Evolutionary conservation across 768 basidiomycete species (phyloP).

Genomic region (Naematelia aurantialba): DNA sequence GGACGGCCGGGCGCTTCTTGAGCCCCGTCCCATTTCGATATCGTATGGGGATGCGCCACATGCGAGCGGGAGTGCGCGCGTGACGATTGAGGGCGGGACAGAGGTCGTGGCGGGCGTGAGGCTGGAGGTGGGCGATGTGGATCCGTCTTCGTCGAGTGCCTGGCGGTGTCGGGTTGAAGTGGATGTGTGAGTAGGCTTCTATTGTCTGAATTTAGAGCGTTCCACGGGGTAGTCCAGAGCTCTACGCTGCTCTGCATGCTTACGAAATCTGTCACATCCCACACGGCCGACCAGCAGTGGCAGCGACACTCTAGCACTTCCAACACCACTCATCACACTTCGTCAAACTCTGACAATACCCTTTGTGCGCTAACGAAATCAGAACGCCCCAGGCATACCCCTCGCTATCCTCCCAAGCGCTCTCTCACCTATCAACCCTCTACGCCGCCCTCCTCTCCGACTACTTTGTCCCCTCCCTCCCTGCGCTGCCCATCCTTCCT

Average conservation of each 20-base stretch:
- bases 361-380: too few relatives aligned
- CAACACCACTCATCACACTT: too few relatives aligned
- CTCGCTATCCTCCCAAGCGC: slow-evolving; percentile 13
- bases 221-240: too few relatives aligned
- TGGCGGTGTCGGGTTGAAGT: slow-evolving; percentile 47
- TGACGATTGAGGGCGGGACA: slow-evolving; percentile 35
- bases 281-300: too few relatives aligned
- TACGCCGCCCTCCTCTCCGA: slow-evolving; percentile 35
- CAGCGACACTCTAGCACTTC: too few relatives aligned
- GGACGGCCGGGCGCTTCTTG: slow-evolving; percentile 36
- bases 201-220: too few relatives aligned
- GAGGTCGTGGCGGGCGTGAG: slow-evolving; percentile 47
- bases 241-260: too few relatives aligned
- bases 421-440: slow-evolving; percentile 32
- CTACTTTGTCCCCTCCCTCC: slow-evolving; percentile 47
- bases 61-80: slow-evolving; percentile 42
- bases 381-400: slow-evolving; percentile 48
- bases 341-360: too few relatives aligned
- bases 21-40: slow-evolving; percentile 33
- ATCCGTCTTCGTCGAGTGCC: slow-evolving; percentile 6
- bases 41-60: slow-evolving; percentile 46
- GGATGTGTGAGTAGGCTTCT: slow-evolving; percentile 41
- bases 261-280: too few relatives aligned
- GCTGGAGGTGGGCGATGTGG: slow-evolving; percentile 45
- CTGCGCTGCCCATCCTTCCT: slow-evolving; percentile 40